These are phyloP conservation scores for Daldinia grandis DNA, from an alignment of 495 filamentous ascomycete species.

Conservation along the genomic window DNA sequence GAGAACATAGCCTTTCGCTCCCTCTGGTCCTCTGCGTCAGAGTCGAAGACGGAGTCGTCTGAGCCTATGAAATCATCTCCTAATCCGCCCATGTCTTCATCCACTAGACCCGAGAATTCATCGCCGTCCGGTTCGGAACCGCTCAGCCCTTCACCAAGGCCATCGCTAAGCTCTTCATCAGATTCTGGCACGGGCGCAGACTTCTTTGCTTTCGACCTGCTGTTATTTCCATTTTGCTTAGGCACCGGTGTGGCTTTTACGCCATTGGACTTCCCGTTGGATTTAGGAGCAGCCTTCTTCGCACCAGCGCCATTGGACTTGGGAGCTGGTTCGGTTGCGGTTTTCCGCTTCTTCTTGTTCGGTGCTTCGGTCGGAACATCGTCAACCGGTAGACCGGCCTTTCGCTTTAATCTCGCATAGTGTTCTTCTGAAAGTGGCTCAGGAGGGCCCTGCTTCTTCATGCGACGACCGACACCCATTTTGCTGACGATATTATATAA, in stretches of 20 bases:
- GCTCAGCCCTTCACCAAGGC: conserved; percentile 57
- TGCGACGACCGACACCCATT: conserved; percentile 87
- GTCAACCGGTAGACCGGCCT: conserved; percentile 66
- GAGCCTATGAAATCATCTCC: conserved; percentile 67
- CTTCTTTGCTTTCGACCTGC: conserved; percentile 60
- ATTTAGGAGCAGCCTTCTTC: conserved; percentile 34
- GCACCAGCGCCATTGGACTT: conserved; percentile 50
- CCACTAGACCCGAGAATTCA: conserved; percentile 52
- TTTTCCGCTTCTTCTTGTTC: conserved; percentile 74
- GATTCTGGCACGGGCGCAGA: conserved; percentile 56
- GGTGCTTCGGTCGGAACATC: conserved; percentile 53
- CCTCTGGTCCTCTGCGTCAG: conserved; percentile 73
- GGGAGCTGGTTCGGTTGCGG: conserved; percentile 56
- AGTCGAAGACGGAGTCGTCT: conserved; percentile 75
- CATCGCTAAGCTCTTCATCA: conserved; percentile 61
- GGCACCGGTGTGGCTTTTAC: conserved; percentile 43
- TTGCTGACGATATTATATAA: not conserved
- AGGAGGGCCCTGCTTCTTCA: conserved; percentile 94
- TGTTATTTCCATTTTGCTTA: conserved; percentile 49
- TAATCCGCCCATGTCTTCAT: conserved; percentile 51
- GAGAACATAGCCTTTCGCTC: conserved; percentile 79
- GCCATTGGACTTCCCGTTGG: conserved; percentile 53
- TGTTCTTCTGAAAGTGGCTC: conserved; percentile 81
- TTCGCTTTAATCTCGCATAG: conserved; percentile 77
- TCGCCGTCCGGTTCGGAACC: conserved; percentile 66